Conservation (phyloP, 208 protist genomes). For the Leishmania lainsoni region DNA sequence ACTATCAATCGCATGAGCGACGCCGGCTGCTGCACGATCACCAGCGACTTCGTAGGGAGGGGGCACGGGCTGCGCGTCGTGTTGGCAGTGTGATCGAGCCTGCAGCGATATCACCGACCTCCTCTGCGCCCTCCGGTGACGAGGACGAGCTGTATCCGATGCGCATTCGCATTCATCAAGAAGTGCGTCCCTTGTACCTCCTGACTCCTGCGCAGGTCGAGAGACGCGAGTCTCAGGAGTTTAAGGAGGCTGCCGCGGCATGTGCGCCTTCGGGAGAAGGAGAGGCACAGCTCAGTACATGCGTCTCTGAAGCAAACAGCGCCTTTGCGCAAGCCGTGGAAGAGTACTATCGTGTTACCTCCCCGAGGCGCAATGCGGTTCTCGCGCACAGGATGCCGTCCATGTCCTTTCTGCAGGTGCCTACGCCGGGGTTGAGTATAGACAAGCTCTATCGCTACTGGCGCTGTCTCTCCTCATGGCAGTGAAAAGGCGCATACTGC, state of each 20-base stretch:
- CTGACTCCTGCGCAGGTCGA: slow-evolving; percentile 19
- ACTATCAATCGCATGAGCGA: slow-evolving; percentile 5
- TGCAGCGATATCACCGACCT: not conserved
- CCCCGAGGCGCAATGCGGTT: not conserved
- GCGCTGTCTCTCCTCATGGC: slow-evolving; percentile 6
- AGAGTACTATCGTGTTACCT: not conserved
- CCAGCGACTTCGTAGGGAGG: slow-evolving; percentile 13
- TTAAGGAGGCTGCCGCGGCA: not conserved
- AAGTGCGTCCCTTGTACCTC: slow-evolving; percentile 13
- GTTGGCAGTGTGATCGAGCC: slow-evolving; percentile 8
- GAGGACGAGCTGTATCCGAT: not conserved
- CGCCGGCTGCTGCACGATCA: slow-evolving; percentile 19
- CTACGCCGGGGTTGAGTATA: slow-evolving; percentile 25
- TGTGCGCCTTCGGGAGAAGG: not conserved
- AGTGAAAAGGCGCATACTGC: not conserved
- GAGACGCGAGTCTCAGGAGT: slow-evolving; percentile 1
- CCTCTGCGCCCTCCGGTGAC: not conserved
- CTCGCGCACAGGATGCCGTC: not conserved
- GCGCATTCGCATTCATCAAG: slow-evolving; percentile 14
- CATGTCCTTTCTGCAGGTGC: slow-evolving; percentile 15
- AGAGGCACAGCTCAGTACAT: not conserved
- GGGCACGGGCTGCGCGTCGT: slow-evolving; percentile 14
- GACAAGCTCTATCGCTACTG: slow-evolving; percentile 17
- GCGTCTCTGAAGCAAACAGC: slow-evolving; percentile 4
- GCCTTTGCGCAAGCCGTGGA: not conserved